Evolutionary conservation across 169 alveolate species (phyloP).

Genomic region (Plasmodium vinckei): DNA sequence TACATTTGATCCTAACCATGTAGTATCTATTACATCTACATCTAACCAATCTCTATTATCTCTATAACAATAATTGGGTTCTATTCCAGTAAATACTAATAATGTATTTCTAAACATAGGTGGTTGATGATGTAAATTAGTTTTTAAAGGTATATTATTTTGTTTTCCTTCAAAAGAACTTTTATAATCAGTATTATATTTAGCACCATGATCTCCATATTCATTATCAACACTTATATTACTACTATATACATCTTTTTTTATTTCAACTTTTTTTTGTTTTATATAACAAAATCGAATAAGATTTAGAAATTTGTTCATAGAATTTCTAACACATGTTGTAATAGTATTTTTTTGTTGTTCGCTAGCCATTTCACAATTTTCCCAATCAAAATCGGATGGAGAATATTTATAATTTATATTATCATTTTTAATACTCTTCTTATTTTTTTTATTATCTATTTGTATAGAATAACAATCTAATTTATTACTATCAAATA

Average conservation of each 20-base stretch:
- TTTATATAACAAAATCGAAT: not conserved
- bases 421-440: not conserved
- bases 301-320: constrained; percentile 6
- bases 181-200: constrained; percentile 2
- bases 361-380: constrained; percentile 9
- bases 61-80: constrained; percentile 49
- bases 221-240: constrained; percentile 7
- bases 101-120: constrained; percentile 74
- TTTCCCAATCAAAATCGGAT: constrained; percentile 30
- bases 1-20: constrained; percentile 85
- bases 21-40: constrained; percentile 90
- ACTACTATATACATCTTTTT: not conserved
- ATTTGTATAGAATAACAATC: constrained; percentile 43
- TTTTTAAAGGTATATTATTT: too few species aligned
- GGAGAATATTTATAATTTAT: constrained; percentile 6
- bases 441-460: constrained; percentile 8
- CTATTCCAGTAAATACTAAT: constrained; percentile 74
- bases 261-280: constrained; percentile 3
- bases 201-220: not conserved
- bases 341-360: constrained; percentile 10
- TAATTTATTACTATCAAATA: constrained; percentile 51
- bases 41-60: constrained; percentile 84
- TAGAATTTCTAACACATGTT: not conserved
- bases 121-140: constrained; percentile 49
- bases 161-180: not conserved